Base-by-base conservation (phyloP, 257 asterid genomes). In the Buddleja alternifolia region DNA sequence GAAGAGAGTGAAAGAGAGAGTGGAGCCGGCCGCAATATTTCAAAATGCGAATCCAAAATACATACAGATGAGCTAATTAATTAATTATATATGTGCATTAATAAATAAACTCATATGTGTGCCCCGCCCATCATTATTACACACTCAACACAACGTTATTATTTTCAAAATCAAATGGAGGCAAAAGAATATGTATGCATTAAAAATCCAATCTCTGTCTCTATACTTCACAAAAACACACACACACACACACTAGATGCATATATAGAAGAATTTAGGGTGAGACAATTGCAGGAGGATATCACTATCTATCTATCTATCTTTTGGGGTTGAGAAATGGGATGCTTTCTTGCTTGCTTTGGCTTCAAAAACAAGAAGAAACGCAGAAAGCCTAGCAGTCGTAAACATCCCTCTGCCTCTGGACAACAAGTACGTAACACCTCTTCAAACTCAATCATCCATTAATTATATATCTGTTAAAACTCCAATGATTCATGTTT, bases 261-360 rank as follows among this genome's bases (percentile, higher is more conserved):
- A 39, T n/a, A 36, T 9, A 54, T 57, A 39, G 25, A 75, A 36
- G 51, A 45, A 25, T 44, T 47, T n/a, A 61, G 21, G 6, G 46
- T 12, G 10, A 53, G 72, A 61, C 67, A n/a, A 19, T 54, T 12
- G 51, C 20, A 56, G 63, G 12, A 73, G 47, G n/a, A n/a, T n/a
- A n/a, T n/a, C n/a, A n/a, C n/a, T n/a, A n/a, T n/a, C n/a, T n/a
- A n/a, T n/a, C n/a, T n/a, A n/a, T n/a, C n/a, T n/a, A 48, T 59
- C 19, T 67, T 34, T n/a, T 63, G 66, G 63, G 62, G 59, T 59
- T 71, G 73, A 58, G 5, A 2, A 50, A 89, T 89, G 96, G 89
- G 86, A 34, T 87, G 95, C 63, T 89, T 89, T 77, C 88, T 89
- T 77, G 85, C 84, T 10, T 89, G 95, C 73, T 85, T 87, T 61